Evolutionary conservation across 1,284 basidiomycete genomes (phyloP), one percentile per base, ranked within the genome.

Genomic region (Moesziomyces sp.): DNA sequence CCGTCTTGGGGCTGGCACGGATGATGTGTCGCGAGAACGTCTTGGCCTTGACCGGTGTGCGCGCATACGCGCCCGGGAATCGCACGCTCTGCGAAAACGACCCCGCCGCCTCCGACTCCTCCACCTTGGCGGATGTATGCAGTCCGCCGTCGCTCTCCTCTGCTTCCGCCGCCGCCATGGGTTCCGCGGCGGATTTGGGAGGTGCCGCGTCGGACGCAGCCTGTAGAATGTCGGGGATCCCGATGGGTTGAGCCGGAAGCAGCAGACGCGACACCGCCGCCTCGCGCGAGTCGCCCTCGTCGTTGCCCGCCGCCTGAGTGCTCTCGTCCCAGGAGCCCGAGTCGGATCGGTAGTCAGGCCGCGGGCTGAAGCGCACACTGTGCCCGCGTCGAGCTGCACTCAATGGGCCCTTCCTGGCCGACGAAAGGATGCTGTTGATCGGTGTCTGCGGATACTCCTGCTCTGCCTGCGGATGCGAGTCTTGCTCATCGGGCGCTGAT

Each of bases 321-420:
- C 58, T 62, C 30, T 70, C 63, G 23, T 67, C 72, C 67, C 65
- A 74, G 24, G 58, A 62, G 9, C 72, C 72, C 21, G 72, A 74
- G 53, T 74, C 72, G n/a, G 67, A 70, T 3, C 72, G 23, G 28
- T 70, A 74, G 43, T 74, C 72, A 0, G 72, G 72, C 35, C 62
- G 47, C 26, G 72, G 72, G 21, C 72, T 74, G 52, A 74, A 74
- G 1, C 72, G 45, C 0, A 74, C 72, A 45, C 63, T 74, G 21
- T 65, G 71, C 19, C 61, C 53, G 13, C 63, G 34, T 5, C 57
- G 24, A 1, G 52, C 52, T 2, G 56, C 44, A 24, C 58, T 61
- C 23, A 59, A 43, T 44, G 52, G 30, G 0, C 47, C 54, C 35
- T 65, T 68, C 24, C 50, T 67, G 5, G 56, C 46, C 10, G 63